A percentile compares a stretch with the other conserved stretches of the same genome.
Conservation (phyloP, 2,329 filamentous ascomycete species). For the Dryadomyces sulphureus region DNA sequence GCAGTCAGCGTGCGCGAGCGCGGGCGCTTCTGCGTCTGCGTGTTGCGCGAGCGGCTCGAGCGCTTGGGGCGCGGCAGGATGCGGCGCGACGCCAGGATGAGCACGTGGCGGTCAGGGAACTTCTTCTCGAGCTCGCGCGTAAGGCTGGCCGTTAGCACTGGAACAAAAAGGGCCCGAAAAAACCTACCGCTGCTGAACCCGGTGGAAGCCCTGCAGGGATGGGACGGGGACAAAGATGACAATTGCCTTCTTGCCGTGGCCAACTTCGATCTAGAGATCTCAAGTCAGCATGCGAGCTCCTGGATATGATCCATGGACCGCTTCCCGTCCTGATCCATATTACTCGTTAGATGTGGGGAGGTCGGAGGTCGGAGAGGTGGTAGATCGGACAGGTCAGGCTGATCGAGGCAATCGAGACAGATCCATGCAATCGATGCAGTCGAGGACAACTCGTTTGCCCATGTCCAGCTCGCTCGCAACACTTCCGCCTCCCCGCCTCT, state of each 20-base stretch:
- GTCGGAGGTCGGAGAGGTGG: neutral
- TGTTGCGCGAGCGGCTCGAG: slow-evolving; percentile 90
- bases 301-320: slow-evolving; percentile 53
- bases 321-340: slow-evolving; percentile 57
- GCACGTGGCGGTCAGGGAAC: slow-evolving; percentile 99
- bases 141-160: slow-evolving; percentile 43
- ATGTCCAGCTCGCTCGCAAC: neutral
- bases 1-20: slow-evolving; percentile 95
- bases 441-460: neutral
- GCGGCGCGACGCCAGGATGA: slow-evolving; percentile 97
- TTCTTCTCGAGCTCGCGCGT: slow-evolving; percentile 99
- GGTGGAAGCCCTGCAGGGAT: slow-evolving; percentile 96
- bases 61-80: slow-evolving; percentile 98
- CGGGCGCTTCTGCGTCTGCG: slow-evolving; percentile 96
- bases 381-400: no score
- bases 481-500: neutral
- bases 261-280: slow-evolving; percentile 90
- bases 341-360: neutral
- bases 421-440: neutral
- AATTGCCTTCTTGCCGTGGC: slow-evolving; percentile 99
- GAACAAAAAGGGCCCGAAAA: neutral
- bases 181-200: slow-evolving; percentile 96
- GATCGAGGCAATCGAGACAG: no score
- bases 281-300: slow-evolving; percentile 67
- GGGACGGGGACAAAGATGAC: slow-evolving; percentile 99